A percentile compares a stretch with the other conserved stretches of the same genome.
phyloP scores from a whole-genome alignment of 345 rosid genomes.

The Carallia pectinifolia region DNA sequence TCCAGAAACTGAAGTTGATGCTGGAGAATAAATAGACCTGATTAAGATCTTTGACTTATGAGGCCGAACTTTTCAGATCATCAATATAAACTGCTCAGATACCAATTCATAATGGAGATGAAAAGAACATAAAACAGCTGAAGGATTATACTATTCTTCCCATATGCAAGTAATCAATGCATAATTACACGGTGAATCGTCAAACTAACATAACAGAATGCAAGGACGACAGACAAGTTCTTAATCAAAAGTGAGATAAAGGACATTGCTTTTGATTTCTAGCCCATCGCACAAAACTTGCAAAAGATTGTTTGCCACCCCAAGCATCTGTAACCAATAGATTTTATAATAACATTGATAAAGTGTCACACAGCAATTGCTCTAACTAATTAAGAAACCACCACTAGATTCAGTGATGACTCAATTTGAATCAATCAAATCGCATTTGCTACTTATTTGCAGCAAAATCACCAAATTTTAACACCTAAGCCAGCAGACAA shows the following conservation, averaged over 20 bases:
- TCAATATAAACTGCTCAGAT: background rate
- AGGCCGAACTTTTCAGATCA: conserved; percentile 1
- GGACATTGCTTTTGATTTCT: background rate
- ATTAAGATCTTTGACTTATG: background rate
- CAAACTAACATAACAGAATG: background rate
- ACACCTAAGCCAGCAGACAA: background rate
- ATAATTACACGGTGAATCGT: background rate
- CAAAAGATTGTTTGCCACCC: background rate
- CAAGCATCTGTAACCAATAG: background rate
- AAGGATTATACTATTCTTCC: background rate
- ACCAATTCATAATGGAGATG: background rate
- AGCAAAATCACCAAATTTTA: background rate
- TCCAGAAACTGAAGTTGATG: background rate
- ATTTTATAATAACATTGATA: background rate
- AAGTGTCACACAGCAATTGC: background rate
- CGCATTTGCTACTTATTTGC: background rate
- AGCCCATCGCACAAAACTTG: background rate
- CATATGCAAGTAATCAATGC: background rate
- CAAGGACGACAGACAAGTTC: too few species aligned
- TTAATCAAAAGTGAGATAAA: background rate
- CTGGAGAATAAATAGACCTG: background rate
- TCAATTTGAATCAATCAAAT: background rate
- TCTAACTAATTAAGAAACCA: background rate
- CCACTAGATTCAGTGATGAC: background rate
- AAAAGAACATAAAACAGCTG: background rate